Evolutionary conservation across 768 basidiomycete genomes (phyloP), one percentile per base, ranked within the genome.

Genomic region (Suillus clintonianus): DNA sequence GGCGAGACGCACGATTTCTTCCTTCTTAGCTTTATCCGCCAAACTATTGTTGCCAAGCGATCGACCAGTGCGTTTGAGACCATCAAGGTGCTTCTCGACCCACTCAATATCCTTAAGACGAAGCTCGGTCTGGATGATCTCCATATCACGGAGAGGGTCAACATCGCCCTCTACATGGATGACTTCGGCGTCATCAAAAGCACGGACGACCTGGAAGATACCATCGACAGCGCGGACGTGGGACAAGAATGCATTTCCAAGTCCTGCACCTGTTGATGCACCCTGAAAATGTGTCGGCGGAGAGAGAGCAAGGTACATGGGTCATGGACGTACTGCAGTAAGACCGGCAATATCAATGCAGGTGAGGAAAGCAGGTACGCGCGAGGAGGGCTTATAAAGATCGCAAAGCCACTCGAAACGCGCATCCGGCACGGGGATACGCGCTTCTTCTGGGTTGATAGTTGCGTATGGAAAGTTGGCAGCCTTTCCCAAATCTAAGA

Each of bases 111-210:
- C 97, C 81, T 99, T 99, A 48, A 99, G 79, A 55, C 95, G 84
- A 22, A 99, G 82, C 77, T 99, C 97, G 9, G 88, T 97, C 68
- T 90, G 89, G 72, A 99, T 99, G 71, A 98, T 99, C 67, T 92
- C 88, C 96, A 99, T 98, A 78, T 99, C 97, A 64, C 97, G 90
- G 43, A 92, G 66, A 13, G 97, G 97, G 77, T 99, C 85, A 62
- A 99, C 95, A 70, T 99, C 97, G 50, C 97, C 97, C 79, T 99
- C 97, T 66, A 99, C 97, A 77, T 99, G 97, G 69, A 91, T 99
- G 74, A 99, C 95, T 70, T 99, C 97, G n/a, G 95, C 91, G 71
- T 99, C 97, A 72, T 99, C 97, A 74, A 99, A 99, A 6, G 97
- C 95, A 59, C 97, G 92, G 62, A 99, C 89, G 66, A 98, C 90